Percentiles rank a stretch among this genome's conserved stretches.
Evolutionary conservation across 2,329 filamentous ascomycete species (phyloP).

Genomic region (Aspergillus nomiae): DNA sequence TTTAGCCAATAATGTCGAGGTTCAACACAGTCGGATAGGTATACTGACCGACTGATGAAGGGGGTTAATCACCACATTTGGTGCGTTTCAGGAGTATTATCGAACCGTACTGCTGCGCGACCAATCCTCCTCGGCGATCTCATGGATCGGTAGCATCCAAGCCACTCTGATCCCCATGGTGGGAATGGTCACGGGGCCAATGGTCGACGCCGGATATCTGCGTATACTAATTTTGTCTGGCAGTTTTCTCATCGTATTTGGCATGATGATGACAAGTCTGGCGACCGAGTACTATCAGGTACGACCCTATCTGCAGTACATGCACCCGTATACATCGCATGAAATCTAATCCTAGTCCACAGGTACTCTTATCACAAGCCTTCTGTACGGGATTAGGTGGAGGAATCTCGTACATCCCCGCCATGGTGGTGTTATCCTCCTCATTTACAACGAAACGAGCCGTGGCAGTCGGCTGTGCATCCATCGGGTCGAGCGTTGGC

Average conservation of each 20-base stretch:
- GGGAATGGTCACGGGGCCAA: conserved; percentile 51
- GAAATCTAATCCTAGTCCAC: conserved; percentile 3
- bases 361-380: conserved; percentile 51
- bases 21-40: not conserved
- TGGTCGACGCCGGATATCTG: conserved; percentile 52
- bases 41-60: conserved; percentile 9
- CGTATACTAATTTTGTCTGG: conserved; percentile 43
- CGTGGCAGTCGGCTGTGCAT: conserved; percentile 59
- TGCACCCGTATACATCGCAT: not conserved
- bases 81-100: conserved; percentile 54
- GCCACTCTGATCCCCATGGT: conserved; percentile 51
- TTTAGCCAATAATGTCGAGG: not conserved
- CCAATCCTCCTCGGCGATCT: conserved; percentile 46
- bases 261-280: conserved; percentile 34
- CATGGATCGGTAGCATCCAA: conserved; percentile 52
- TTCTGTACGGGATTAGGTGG: conserved; percentile 36
- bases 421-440: conserved; percentile 32
- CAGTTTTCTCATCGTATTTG: conserved; percentile 39
- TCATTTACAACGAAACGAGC: conserved; percentile 49
- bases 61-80: conserved; percentile 50
- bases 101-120: conserved; percentile 37
- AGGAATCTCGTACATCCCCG: conserved; percentile 35
- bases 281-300: conserved; percentile 33
- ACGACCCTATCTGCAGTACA: not conserved
- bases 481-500: conserved; percentile 60